A percentile compares a stretch with the other conserved stretches of the same genome.
phyloP scores from a whole-genome alignment of 23 red algal species.

The Chondrus crispus region DNA sequence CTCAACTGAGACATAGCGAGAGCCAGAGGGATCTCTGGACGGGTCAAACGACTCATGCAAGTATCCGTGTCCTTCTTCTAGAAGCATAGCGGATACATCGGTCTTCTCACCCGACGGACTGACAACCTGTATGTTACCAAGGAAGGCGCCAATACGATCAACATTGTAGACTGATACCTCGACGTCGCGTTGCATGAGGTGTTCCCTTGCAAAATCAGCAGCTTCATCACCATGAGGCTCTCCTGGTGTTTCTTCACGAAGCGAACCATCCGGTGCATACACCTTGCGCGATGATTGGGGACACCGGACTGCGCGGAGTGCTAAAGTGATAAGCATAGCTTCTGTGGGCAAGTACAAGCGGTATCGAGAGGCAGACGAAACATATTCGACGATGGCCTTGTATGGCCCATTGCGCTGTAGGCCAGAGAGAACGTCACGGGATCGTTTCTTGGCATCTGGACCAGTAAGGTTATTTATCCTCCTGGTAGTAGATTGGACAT shows the following conservation, averaged over 20 bases:
- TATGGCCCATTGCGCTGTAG: constrained; percentile 69
- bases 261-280: constrained; percentile 39
- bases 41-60: constrained; percentile 60
- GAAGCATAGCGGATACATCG: constrained; percentile 49
- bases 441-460: constrained; percentile 74
- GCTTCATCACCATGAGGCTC: constrained; percentile 83
- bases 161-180: constrained; percentile 58
- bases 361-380: constrained; percentile 58
- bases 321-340: constrained; percentile 69
- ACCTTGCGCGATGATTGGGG: constrained; percentile 52
- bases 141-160: constrained; percentile 79
- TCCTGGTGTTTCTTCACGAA: constrained; percentile 12
- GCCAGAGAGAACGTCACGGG: constrained; percentile 57
- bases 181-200: constrained; percentile 83
- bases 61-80: constrained; percentile 69
- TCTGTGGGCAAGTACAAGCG: constrained; percentile 62
- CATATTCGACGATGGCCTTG: constrained; percentile 72
- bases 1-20: constrained; percentile 2
- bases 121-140: constrained; percentile 61
- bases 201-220: constrained; percentile 55
- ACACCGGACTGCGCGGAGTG: constrained; percentile 62
- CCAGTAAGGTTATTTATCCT: constrained; percentile 79
- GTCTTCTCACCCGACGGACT: constrained; percentile 47
- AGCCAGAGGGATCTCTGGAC: constrained; percentile 37
- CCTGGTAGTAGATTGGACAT: background rate